Conservation (phyloP, 495 filamentous ascomycete genomes). For the Aspergillus egyptiacus region DNA sequence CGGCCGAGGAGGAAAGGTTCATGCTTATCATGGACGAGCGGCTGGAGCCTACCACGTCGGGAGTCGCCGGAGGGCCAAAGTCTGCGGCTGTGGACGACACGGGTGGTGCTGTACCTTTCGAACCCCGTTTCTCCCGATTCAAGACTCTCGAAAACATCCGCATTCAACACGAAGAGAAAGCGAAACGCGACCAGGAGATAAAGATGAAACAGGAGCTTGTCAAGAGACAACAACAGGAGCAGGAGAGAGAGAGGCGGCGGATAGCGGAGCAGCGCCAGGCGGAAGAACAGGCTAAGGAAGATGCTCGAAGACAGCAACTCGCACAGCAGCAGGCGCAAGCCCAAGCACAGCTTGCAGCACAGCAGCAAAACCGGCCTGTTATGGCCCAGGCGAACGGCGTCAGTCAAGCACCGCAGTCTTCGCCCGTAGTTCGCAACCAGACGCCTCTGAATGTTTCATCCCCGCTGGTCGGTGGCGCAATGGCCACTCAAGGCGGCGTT, state of each 20-base stretch:
- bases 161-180: constrained; percentile 64
- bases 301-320: constrained; percentile 38
- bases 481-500: constrained; percentile 48
- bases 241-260: constrained; percentile 39
- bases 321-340: constrained; percentile 48
- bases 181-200: constrained; percentile 55
- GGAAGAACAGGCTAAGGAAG: constrained; percentile 44
- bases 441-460: constrained; percentile 76
- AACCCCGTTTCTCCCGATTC: constrained; percentile 84
- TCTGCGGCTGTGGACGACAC: constrained; percentile 69
- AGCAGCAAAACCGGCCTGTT: constrained; percentile 42
- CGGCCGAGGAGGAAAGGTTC: constrained; percentile 80
- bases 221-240: constrained; percentile 45
- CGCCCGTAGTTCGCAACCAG: constrained; percentile 70
- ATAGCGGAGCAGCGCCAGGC: constrained; percentile 42
- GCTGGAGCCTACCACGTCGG: constrained; percentile 52
- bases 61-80: constrained; percentile 51
- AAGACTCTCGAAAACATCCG: constrained; percentile 85
- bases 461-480: constrained; percentile 58
- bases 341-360: constrained; percentile 44
- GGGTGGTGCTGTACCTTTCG: constrained; percentile 61
- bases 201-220: constrained; percentile 52
- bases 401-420: constrained; percentile 67
- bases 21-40: constrained; percentile 93
- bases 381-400: constrained; percentile 52